Percentiles rank a stretch among this genome's conserved stretches.
Conservation (phyloP, 192 early-diverging fungal species). For the Gonapodya sp. region DNA sequence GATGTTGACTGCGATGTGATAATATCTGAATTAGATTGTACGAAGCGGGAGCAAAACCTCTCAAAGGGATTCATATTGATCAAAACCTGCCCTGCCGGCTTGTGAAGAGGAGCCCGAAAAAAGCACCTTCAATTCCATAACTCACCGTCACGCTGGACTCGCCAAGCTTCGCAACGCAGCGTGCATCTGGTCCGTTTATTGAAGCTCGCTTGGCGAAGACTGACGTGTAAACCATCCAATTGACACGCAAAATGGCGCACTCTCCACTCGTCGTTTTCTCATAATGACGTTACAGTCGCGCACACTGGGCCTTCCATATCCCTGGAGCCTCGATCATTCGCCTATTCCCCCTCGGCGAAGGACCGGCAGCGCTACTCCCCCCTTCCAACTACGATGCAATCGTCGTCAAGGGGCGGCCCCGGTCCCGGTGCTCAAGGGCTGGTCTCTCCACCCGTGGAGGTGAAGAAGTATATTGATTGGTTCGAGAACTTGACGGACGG, state of each 20-base stretch:
- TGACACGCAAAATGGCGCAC: too few species aligned
- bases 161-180: background rate
- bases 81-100: too few species aligned
- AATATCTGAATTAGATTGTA: too few species aligned
- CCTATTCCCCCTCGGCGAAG: background rate
- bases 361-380: background rate
- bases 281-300: too few species aligned
- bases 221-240: background rate
- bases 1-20: too few species aligned
- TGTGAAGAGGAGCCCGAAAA: too few species aligned
- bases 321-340: background rate
- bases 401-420: background rate
- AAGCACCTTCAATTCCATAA: too few species aligned
- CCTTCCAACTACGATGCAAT: background rate
- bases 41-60: too few species aligned
- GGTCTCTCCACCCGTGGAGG: background rate
- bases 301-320: background rate
- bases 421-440: background rate
- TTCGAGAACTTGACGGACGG: conserved; percentile 69
- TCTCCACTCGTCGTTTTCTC: too few species aligned
- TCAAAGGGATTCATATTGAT: too few species aligned
- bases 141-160: background rate
- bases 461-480: conserved; percentile 22
- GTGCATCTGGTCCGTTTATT: background rate
- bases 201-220: background rate